phyloP scores from a whole-genome alignment of 2,329 filamentous ascomycete species.

The Dactylellina cionopaga region DNA sequence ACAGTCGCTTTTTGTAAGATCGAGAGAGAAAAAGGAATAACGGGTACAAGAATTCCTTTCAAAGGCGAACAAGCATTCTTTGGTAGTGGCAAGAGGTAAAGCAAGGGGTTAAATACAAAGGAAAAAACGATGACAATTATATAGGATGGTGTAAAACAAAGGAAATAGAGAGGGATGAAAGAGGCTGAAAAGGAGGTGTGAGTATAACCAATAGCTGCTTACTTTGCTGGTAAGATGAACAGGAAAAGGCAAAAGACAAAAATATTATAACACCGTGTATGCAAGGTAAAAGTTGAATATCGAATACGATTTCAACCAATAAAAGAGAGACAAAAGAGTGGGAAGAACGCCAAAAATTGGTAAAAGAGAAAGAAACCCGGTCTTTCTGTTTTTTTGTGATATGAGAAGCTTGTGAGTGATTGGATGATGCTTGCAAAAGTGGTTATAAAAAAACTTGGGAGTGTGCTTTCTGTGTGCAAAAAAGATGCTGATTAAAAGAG shows the following conservation, averaged over 20 bases:
- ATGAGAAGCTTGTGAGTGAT: slow-evolving; percentile 10
- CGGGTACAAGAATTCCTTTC: too few relatives aligned
- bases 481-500: slow-evolving; percentile 51
- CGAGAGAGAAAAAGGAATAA: too few relatives aligned
- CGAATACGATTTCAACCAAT: too few relatives aligned
- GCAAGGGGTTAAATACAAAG: neutral
- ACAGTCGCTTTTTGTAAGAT: slow-evolving; percentile 50
- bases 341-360: slow-evolving; percentile 9
- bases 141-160: too few relatives aligned
- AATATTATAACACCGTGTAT: slow-evolving; percentile 31
- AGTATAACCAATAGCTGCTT: neutral
- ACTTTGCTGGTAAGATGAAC: neutral
- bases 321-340: neutral
- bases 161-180: neutral
- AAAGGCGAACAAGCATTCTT: too few relatives aligned
- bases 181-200: too few relatives aligned
- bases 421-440: slow-evolving; percentile 3
- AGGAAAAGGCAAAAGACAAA: neutral
- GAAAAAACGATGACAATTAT: too few relatives aligned
- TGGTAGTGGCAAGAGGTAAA: slow-evolving; percentile 8
- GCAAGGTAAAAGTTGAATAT: slow-evolving; percentile 6
- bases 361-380: slow-evolving; percentile 14
- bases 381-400: slow-evolving; percentile 17
- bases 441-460: too few relatives aligned
- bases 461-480: neutral